Conservation (phyloP, 805 yeast genomes). For the Sugiyamaella chiloensis region DNA sequence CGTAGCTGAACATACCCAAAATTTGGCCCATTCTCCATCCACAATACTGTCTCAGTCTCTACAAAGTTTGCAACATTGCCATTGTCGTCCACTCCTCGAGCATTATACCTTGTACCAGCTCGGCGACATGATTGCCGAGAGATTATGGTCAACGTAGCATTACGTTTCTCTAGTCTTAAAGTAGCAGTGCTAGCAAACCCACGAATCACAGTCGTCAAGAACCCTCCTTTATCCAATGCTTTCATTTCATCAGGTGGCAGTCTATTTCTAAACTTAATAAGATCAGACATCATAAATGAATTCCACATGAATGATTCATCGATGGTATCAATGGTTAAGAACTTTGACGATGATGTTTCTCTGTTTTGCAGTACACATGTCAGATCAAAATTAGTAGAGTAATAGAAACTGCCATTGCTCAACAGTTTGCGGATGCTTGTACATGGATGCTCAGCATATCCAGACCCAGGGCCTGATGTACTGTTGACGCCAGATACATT, state of each 20-base stretch:
- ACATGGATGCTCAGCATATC: conserved; percentile 69
- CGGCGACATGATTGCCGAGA: conserved; percentile 96
- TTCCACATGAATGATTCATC: conserved; percentile 97
- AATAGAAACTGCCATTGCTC: conserved; percentile 86
- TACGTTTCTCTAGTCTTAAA: conserved; percentile 37
- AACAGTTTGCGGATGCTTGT: conserved; percentile 71
- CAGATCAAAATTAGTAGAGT: conserved; percentile 86
- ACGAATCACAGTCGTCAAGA: conserved; percentile 86
- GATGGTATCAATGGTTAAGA: conserved; percentile 42
- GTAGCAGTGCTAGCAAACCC: conserved; percentile 84
- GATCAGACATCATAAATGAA: conserved; percentile 80
- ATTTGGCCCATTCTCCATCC: conserved; percentile 46
- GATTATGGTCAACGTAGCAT: conserved; percentile 64
- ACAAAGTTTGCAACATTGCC: conserved; percentile 95
- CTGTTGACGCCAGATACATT: conserved; percentile 36
- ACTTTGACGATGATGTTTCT: conserved; percentile 16
- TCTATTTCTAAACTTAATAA: conserved; percentile 69
- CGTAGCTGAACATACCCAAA: conserved; percentile 86
- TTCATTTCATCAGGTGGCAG: conserved; percentile 58
- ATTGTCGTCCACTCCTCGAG: conserved; percentile 93
- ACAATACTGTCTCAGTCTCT: conserved; percentile 82
- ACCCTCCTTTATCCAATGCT: conserved; percentile 69
- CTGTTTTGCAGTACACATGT: conserved; percentile 82
- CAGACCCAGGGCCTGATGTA: conserved; percentile 21
- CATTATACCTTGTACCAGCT: conserved; percentile 94